These are phyloP conservation scores for Podospora pseudoanserina DNA, from an alignment of 495 filamentous ascomycete species.

Conservation along the genomic window DNA sequence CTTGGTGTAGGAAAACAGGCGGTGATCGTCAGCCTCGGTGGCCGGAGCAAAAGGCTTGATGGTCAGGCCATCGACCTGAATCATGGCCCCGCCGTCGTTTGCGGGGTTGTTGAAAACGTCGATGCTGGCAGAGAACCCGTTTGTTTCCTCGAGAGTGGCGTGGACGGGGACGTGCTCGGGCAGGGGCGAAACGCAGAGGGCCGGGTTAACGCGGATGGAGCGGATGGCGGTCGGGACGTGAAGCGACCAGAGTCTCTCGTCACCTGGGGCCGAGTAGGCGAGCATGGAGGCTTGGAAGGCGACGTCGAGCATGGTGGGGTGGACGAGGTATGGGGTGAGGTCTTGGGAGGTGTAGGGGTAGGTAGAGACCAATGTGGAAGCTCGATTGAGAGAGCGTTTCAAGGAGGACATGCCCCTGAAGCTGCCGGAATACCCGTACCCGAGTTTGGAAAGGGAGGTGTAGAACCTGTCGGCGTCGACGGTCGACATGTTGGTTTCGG, in stretches of 20 bases:
- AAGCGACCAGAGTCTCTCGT: conserved; percentile 22
- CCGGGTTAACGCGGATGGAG: conserved; percentile 19
- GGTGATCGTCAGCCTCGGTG: background rate
- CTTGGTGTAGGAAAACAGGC: background rate
- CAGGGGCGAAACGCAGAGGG: conserved; percentile 11
- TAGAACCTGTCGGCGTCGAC: background rate
- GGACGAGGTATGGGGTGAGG: conserved; percentile 20
- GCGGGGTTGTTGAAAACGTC: background rate
- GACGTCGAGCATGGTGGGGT: conserved; percentile 30
- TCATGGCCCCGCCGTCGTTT: background rate
- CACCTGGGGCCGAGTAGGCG: conserved; percentile 21
- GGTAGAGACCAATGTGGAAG: background rate
- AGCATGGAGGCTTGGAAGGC: conserved; percentile 30
- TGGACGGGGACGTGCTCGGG: conserved; percentile 24
- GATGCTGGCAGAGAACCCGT: too few relatives aligned
- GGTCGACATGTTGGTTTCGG: background rate
- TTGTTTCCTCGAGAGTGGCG: too few relatives aligned
- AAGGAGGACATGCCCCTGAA: background rate
- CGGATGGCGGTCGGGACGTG: conserved; percentile 27
- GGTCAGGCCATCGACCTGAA: background rate
- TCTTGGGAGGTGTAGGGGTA: background rate
- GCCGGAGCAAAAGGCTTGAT: background rate
- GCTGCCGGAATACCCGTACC: background rate
- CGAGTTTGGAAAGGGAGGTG: background rate
- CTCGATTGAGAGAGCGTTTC: background rate